Conservation (phyloP, 345 rosid genomes). For the Eucalyptus cladocalyx region DNA sequence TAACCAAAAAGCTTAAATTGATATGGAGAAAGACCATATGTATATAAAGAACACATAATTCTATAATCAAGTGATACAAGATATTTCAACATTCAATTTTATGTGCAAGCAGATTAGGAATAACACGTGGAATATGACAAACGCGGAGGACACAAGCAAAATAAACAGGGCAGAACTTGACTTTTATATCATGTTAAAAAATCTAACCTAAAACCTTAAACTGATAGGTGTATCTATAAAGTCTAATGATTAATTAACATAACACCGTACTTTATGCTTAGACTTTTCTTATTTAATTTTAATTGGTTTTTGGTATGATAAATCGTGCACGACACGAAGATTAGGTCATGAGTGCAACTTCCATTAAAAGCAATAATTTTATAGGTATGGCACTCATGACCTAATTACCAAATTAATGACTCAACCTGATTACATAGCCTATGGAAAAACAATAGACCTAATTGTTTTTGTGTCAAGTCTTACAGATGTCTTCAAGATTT, state of each 20-base stretch:
- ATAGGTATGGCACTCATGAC: neutral
- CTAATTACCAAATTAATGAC: neutral
- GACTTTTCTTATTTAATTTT: neutral
- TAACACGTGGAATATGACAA: neutral
- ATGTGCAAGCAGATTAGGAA: neutral
- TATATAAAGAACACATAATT: neutral
- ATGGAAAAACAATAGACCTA: neutral
- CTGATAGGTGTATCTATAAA: neutral
- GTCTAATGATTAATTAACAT: neutral
- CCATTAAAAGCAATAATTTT: no score
- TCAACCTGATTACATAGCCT: neutral
- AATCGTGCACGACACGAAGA: neutral
- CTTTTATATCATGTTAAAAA: neutral
- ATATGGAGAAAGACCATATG: neutral
- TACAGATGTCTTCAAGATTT: neutral
- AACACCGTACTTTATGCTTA: neutral
- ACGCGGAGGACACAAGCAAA: rapidly evolving
- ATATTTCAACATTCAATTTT: neutral
- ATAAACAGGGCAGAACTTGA: neutral
- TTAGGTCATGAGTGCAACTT: neutral
- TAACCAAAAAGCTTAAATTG: neutral
- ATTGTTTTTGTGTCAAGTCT: neutral
- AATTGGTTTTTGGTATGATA: neutral
- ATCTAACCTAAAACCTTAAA: neutral
- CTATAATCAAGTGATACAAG: neutral